Conservation (phyloP, 2,329 filamentous ascomycete genomes). For the Aspergillus uvarum region DNA sequence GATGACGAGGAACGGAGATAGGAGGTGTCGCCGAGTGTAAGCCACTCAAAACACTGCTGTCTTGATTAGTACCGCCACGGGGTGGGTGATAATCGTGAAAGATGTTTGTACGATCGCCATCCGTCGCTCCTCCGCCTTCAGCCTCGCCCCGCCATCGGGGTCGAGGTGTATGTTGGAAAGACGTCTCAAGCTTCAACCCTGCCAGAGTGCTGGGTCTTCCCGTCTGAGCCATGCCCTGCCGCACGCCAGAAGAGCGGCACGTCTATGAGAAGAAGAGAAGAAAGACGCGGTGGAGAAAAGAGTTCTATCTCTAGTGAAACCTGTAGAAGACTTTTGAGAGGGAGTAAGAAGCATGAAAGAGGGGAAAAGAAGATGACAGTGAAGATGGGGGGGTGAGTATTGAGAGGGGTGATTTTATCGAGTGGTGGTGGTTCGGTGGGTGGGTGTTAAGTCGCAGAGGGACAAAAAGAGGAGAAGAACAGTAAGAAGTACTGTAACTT, state of each 20-base stretch:
- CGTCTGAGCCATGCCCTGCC: conserved; percentile 39
- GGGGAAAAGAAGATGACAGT: neutral
- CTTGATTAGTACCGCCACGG: conserved; percentile 41
- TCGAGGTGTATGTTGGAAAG: conserved; percentile 31
- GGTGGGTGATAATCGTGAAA: conserved; percentile 35
- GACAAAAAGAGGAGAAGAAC: conserved; percentile 6
- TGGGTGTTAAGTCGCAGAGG: neutral
- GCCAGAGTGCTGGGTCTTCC: conserved; percentile 34
- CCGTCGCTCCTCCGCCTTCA: conserved; percentile 25
- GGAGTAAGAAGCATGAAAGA: neutral
- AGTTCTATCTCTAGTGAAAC: neutral
- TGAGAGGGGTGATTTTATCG: neutral
- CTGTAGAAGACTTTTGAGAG: neutral
- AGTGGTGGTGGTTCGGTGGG: neutral
- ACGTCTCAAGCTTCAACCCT: conserved; percentile 42
- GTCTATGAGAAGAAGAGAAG: neutral
- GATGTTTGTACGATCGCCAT: conserved; percentile 37
- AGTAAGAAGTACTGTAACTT: neutral
- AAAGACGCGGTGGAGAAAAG: neutral
- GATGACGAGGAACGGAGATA: conserved; percentile 46
- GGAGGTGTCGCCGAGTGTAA: conserved; percentile 46
- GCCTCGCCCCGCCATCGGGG: conserved; percentile 27
- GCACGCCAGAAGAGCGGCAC: conserved; percentile 20
- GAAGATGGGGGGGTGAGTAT: no score
- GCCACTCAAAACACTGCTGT: conserved; percentile 39